Evolutionary conservation across 2,329 filamentous ascomycete genomes (phyloP).

Genomic region (Venturia aucupariae): DNA sequence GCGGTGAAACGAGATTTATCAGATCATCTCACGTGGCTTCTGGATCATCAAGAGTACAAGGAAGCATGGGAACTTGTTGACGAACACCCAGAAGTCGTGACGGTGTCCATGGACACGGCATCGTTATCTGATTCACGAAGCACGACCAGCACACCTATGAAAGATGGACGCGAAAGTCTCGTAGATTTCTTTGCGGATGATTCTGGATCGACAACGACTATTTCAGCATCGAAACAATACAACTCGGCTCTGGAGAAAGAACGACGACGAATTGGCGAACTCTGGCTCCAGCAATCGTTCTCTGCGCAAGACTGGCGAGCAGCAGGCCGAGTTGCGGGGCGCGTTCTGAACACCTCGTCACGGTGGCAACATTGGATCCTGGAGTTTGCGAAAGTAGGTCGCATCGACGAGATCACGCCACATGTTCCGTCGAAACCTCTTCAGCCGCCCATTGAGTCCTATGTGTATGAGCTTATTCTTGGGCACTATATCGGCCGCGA

Average conservation of each 20-base stretch:
- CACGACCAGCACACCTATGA: constrained; percentile 33
- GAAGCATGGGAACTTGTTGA: constrained; percentile 85
- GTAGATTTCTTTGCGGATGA: constrained; percentile 68
- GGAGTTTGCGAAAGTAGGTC: constrained; percentile 77
- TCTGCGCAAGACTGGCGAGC: constrained; percentile 62
- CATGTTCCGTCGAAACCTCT: constrained; percentile 72
- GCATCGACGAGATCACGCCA: constrained; percentile 81
- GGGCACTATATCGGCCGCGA: constrained; percentile 79
- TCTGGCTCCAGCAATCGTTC: constrained; percentile 85
- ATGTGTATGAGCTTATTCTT: constrained; percentile 82
- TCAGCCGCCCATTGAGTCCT: constrained; percentile 66
- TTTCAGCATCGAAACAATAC: constrained; percentile 48
- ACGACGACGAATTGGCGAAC: constrained; percentile 81
- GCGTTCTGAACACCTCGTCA: constrained; percentile 67
- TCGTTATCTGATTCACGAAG: constrained; percentile 1
- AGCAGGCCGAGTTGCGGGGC: constrained; percentile 73
- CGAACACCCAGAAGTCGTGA: constrained; percentile 66
- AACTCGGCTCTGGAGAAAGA: constrained; percentile 70
- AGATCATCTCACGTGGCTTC: constrained; percentile 78
- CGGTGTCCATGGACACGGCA: constrained; percentile 17
- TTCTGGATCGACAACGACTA: constrained; percentile 48
- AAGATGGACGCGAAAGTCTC: constrained; percentile 32
- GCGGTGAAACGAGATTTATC: constrained; percentile 77
- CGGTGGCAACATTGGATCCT: constrained; percentile 96
- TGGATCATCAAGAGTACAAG: constrained; percentile 72